A percentile compares a stretch with the other conserved stretches of the same genome.
Evolutionary conservation across 2,329 filamentous ascomycete genomes (phyloP).

Genomic region (Macroventuria anomochaeta): DNA sequence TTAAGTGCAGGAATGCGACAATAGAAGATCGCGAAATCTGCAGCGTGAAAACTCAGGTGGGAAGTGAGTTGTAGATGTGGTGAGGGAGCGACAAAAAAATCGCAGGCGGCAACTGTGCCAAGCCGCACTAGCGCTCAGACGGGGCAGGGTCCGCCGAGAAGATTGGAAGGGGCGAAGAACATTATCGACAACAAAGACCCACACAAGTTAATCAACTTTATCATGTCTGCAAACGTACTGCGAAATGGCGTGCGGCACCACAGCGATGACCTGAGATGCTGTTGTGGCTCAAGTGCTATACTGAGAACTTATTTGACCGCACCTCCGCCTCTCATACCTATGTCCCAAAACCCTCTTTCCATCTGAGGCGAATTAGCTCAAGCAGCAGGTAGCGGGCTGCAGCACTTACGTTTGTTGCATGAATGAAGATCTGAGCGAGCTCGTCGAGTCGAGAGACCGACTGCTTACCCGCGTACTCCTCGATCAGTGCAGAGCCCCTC

Average conservation of each 20-base stretch:
- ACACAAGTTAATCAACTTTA: neutral
- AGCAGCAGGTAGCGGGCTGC: neutral
- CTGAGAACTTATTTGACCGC: neutral
- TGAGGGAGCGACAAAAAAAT: slow-evolving; percentile 32
- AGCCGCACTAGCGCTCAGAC: slow-evolving; percentile 24
- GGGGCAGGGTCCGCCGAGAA: slow-evolving; percentile 18
- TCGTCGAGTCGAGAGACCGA: slow-evolving; percentile 80
- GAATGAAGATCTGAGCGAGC: slow-evolving; percentile 81
- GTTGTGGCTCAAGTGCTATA: neutral
- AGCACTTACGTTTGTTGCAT: slow-evolving; percentile 76
- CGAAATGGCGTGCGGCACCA: neutral
- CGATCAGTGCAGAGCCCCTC: slow-evolving; percentile 74
- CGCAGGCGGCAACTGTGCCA: slow-evolving; percentile 23
- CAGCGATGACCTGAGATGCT: neutral
- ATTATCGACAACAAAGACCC: slow-evolving; percentile 20
- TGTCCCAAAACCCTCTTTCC: slow-evolving; percentile 78
- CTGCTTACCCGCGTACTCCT: slow-evolving; percentile 74
- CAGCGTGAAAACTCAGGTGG: slow-evolving; percentile 26
- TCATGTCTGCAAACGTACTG: neutral
- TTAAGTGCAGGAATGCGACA: slow-evolving; percentile 33
- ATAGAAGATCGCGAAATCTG: slow-evolving; percentile 33
- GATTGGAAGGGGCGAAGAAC: slow-evolving; percentile 19
- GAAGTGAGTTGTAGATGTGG: slow-evolving; percentile 25
- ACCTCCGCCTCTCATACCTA: slow-evolving; percentile 56
- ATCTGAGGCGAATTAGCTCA: slow-evolving; percentile 57